Evolutionary conservation across 129 eudicot species (phyloP).

Genomic region (Tanacetum coccineum): DNA sequence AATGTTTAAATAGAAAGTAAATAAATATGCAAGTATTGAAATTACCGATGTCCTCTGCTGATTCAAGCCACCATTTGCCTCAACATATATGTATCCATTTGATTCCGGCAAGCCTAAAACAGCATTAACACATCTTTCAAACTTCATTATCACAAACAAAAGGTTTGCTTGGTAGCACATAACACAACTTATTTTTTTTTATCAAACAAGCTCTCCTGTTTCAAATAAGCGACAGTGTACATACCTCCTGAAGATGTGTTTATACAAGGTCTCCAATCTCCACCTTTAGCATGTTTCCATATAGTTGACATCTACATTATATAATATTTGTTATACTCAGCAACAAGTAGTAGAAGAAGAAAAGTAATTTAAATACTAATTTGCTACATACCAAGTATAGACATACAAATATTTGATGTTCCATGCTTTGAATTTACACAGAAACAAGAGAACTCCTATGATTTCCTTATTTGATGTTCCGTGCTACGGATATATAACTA

Average conservation of each 20-base stretch:
- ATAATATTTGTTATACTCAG: constrained; percentile 16
- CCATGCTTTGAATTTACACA: not conserved
- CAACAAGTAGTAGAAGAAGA: constrained; percentile 6
- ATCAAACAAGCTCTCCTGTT: constrained; percentile 15
- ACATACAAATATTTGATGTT: not conserved
- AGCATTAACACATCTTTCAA: not conserved
- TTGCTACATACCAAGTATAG: not conserved
- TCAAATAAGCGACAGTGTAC: constrained; percentile 3
- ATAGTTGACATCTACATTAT: constrained; percentile 74
- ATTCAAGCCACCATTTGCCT: constrained; percentile 98
- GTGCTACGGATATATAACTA: not conserved
- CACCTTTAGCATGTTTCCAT: constrained; percentile 86
- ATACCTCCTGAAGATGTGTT: constrained; percentile 76
- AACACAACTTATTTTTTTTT: not conserved
- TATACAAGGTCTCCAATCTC: constrained; percentile 90
- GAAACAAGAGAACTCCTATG: not conserved
- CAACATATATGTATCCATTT: constrained; percentile 86
- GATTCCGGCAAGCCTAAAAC: constrained; percentile 75
- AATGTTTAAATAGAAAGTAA: not conserved
- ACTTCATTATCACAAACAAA: not conserved
- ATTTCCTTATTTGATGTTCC: not conserved
- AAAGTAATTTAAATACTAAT: not conserved
- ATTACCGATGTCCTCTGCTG: constrained; percentile 93
- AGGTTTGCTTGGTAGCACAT: not conserved
- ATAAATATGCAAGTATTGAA: constrained; percentile 2